Conservation (phyloP, 805 yeast species). For the Candida jianshihensis region DNA sequence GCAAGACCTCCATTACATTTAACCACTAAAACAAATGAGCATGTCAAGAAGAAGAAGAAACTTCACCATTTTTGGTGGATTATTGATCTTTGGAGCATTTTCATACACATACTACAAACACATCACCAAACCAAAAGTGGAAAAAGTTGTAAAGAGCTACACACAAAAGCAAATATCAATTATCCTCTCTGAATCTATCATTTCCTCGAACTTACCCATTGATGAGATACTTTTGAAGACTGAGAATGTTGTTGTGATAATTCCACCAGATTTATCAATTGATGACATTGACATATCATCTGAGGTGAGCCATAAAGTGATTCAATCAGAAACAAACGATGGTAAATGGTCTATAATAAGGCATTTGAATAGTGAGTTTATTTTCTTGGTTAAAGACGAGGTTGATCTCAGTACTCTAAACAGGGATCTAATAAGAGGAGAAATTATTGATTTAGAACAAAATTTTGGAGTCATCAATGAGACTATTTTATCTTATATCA, state of each 20-base stretch:
- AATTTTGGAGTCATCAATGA: slow-evolving; percentile 18
- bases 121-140: too few relatives aligned
- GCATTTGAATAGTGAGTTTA: slow-evolving; percentile 35
- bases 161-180: slow-evolving; percentile 19
- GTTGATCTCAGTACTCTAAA: slow-evolving; percentile 22
- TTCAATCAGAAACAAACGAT: slow-evolving; percentile 35
- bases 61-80: too few relatives aligned
- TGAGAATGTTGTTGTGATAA: slow-evolving; percentile 26
- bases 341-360: slow-evolving; percentile 53
- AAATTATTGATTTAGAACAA: slow-evolving; percentile 20
- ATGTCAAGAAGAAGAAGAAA: too few relatives aligned
- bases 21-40: too few relatives aligned
- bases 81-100: too few relatives aligned
- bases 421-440: slow-evolving; percentile 24
- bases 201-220: slow-evolving; percentile 20
- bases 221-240: slow-evolving; percentile 19
- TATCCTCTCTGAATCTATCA: slow-evolving; percentile 20
- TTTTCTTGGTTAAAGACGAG: slow-evolving; percentile 24
- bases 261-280: slow-evolving; percentile 25
- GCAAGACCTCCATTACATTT: too few relatives aligned
- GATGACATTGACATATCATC: slow-evolving; percentile 23
- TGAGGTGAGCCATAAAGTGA: slow-evolving; percentile 21
- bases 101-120: too few relatives aligned
- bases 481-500: slow-evolving; percentile 15
- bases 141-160: too few relatives aligned